Evolutionary conservation across 202 grass and related monocot species (phyloP), one percentile per base, ranked within the genome.

Genomic region (Setaria italica): DNA sequence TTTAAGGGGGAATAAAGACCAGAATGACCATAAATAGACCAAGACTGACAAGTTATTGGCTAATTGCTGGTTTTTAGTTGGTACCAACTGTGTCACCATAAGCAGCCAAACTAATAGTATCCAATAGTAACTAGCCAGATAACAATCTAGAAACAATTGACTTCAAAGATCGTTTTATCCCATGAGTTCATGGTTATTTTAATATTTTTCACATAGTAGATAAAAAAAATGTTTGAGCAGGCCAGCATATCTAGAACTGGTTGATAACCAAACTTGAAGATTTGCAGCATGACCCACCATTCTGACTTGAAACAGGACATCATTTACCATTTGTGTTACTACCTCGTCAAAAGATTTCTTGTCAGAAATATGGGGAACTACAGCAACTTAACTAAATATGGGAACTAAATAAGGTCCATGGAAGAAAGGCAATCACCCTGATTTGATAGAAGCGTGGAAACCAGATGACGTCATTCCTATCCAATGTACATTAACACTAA

Each of bases 171-270:
- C 53, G 11, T 63, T 82, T 70, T 74, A 50, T 57, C 49, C 66
- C 42, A 75, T 68, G 30, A 68, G 37, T 42, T 42, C 63, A 62
- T 75, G 60, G 60, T 60, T 32, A 13, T 89, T 89, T 79, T 59
- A 30, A 72, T 19, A 80, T 68, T 29, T 20, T 65, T 30, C 13
- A 35, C 63, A n/a, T 45, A 76, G 7, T 21, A 68, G 29, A 4
- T 48, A 21, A 47, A 74, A 6, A 20, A 16, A 34, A 46, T 41
- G 39, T 41, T 41, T 41, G 39, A 41, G 39, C 39, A 41, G 35
- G 35, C 35, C 4, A 37, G 35, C 35, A 37, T 37, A 37, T 37
- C 3, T 37, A 37, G 35, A 45, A 45, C 42, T 66, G 1, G 54
- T 74, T 41, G n/a, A 56, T 11, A 17, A 13, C 19, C 68, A 55